Conservation (phyloP, 306 rosid species). For the Cucurbita moschata region DNA sequence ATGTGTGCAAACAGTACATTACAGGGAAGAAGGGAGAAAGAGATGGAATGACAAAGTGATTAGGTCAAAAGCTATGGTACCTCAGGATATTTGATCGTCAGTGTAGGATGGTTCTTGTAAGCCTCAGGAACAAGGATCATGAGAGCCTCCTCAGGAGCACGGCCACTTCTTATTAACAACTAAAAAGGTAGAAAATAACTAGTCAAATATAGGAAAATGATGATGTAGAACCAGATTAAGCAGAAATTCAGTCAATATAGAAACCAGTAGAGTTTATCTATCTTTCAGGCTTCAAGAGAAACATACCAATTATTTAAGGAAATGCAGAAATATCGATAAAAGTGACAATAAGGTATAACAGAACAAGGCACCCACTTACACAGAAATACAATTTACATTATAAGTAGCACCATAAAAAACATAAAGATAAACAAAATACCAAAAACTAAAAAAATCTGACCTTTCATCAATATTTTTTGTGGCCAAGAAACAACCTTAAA, state of each 20-base stretch:
- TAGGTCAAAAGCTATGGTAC: conserved; percentile 18
- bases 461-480: background rate
- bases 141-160: conserved; percentile 81
- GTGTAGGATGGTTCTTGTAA: conserved; percentile 89
- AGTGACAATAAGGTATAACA: background rate
- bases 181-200: conserved; percentile 21
- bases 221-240: background rate
- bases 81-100: conserved; percentile 88
- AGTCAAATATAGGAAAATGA: conserved; percentile 13
- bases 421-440: background rate
- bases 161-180: conserved; percentile 91
- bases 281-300: background rate
- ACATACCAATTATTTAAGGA: background rate
- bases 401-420: background rate
- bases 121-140: conserved; percentile 99
- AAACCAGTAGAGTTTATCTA: background rate
- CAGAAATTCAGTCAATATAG: background rate
- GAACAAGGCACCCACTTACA: background rate
- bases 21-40: background rate
- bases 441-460: background rate
- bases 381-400: background rate
- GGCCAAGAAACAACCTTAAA: background rate
- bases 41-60: background rate
- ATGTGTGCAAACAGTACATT: background rate
- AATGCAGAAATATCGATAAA: background rate